Conservation (phyloP, 345 rosid species). For the Salix purpurea region DNA sequence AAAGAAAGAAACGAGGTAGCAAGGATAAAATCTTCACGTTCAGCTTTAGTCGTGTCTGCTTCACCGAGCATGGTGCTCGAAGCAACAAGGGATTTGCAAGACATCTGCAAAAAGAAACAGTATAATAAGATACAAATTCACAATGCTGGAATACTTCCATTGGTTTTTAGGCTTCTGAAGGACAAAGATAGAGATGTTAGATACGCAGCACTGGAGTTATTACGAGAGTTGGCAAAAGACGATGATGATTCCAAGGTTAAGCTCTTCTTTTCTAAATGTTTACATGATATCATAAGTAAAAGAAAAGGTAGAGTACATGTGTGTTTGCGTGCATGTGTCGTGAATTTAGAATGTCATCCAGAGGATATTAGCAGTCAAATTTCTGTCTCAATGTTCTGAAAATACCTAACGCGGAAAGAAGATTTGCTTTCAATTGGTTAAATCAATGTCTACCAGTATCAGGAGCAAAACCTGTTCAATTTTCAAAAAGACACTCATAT, state of each 20-base stretch:
- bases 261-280: not conserved
- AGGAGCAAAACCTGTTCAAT: not conserved
- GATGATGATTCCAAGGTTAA: slow-evolving; percentile 64
- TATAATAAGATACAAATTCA: slow-evolving; percentile 48
- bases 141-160: slow-evolving; percentile 53
- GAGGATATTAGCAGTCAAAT: not conserved
- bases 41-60: slow-evolving; percentile 68
- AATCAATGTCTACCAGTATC: not conserved
- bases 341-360: not conserved
- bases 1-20: slow-evolving; percentile 64
- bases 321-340: not conserved
- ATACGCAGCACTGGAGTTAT: slow-evolving; percentile 52
- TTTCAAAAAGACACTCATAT: not conserved
- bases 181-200: slow-evolving; percentile 53
- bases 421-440: no score
- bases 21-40: slow-evolving; percentile 61
- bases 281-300: not conserved
- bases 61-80: slow-evolving; percentile 63
- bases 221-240: slow-evolving; percentile 46
- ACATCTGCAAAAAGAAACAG: slow-evolving; percentile 48
- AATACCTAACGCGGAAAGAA: not conserved
- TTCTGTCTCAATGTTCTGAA: not conserved
- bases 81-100: slow-evolving; percentile 60
- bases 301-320: not conserved
- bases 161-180: slow-evolving; percentile 45